Base-by-base conservation (phyloP, 2,329 filamentous ascomycete genomes). In the Aspergillus cejpii region DNA sequence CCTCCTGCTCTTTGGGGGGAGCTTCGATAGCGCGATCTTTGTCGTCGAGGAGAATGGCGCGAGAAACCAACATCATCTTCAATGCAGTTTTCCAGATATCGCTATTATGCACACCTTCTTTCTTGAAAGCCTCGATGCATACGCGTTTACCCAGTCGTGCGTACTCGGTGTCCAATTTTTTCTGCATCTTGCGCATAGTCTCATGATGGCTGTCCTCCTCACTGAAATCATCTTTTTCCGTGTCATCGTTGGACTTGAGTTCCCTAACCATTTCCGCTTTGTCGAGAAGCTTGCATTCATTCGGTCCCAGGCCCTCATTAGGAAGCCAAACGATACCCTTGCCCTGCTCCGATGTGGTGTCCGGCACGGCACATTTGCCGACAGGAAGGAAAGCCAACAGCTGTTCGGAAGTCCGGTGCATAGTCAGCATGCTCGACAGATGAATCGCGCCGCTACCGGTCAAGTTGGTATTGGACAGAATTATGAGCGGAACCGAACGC, bases 401-500 rank as follows among this genome's bases (percentile, higher is more conserved):
- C 10, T 59, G 52, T 6, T 62, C 57, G 3, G 61, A 57, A 3
- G 44, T 41, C 6, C 55, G 53, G 40, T 65, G 63, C 2, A 58
- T 47, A 27, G 48, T 53, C n/a, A 62, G 34, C 47, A 66, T 62
- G 41, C 50, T 58, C 5, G 60, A 47, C 6, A 66, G 42, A 41
- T 65, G 62, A 11, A 63, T 48, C 1, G 57, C 54, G 11, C 54
- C 52, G 37, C 47, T 56, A 31, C 52, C 56, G 1, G 55, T 58
- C 41, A 57, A 54, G 15, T 39, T 48, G 6, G 55, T 49, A 19
- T 60, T 49, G 2, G 58, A 56, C 14, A 66, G 38, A 26, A 64
- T 54, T 4, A 66, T 39, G 40, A 60, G 64, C n/a, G 64, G 62
- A n/a, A 66, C 53, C 2, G 64, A 66, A 21, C 59, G 60, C 24